A percentile compares a stretch with the other conserved stretches of the same genome.
These are phyloP conservation scores for Eimeria maxima DNA, from an alignment of 169 alveolate genomes.

Conservation along the genomic window DNA sequence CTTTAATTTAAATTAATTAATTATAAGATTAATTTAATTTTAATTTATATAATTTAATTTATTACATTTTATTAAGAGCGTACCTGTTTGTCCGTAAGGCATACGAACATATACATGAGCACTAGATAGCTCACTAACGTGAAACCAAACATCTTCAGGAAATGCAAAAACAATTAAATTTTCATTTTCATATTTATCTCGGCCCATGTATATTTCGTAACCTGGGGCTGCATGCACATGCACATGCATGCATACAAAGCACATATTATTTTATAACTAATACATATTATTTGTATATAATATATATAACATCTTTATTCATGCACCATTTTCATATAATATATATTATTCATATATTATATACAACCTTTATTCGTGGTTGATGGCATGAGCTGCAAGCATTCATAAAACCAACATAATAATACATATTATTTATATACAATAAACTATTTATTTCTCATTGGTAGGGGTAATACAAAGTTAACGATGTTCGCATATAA, in stretches of 20 bases:
- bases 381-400: not conserved
- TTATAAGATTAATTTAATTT: too few species aligned
- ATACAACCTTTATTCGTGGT: too few species aligned
- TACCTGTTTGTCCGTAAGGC: conserved; percentile 76
- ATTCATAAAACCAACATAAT: not conserved
- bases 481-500: not conserved
- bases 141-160: conserved; percentile 94
- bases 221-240: conserved; percentile 28
- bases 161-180: conserved; percentile 90
- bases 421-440: too few species aligned
- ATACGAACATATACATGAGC: conserved; percentile 92
- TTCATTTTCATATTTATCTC: conserved; percentile 94
- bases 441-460: too few species aligned
- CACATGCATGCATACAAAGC: too few species aligned
- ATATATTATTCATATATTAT: too few species aligned
- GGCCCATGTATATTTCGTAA: conserved; percentile 86
- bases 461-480: too few species aligned
- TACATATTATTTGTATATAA: not conserved
- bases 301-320: not conserved
- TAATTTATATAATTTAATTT: too few species aligned
- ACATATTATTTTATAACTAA: too few species aligned
- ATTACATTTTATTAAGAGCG: not conserved
- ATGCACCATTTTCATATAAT: too few species aligned
- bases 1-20: too few species aligned
- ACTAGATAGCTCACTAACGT: conserved; percentile 91